A percentile compares a stretch with the other conserved stretches of the same genome.
These are phyloP conservation scores for Leccinum variabile DNA, from an alignment of 1,284 basidiomycete genomes.

Conservation along the genomic window DNA sequence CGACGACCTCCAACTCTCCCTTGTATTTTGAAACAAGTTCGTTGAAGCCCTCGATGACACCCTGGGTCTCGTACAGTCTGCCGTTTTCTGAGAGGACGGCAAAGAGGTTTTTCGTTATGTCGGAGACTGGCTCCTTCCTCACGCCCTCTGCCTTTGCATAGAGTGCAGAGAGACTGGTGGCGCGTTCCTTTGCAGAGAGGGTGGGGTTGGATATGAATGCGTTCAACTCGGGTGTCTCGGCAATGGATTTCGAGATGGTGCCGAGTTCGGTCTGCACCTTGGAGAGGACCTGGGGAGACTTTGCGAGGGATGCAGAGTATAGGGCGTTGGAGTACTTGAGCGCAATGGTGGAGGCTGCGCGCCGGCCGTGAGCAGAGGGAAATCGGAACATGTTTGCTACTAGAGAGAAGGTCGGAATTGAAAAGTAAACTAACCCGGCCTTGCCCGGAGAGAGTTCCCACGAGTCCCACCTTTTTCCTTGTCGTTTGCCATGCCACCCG, in stretches of 20 bases:
- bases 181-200: slow-evolving; percentile 77
- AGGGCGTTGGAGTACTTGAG: slow-evolving; percentile 95
- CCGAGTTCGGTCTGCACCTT: slow-evolving; percentile 85
- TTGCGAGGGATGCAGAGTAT: slow-evolving; percentile 88
- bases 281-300: slow-evolving; percentile 76
- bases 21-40: slow-evolving; percentile 87
- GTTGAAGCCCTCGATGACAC: slow-evolving; percentile 91
- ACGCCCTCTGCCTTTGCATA: slow-evolving; percentile 59
- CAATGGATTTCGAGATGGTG: slow-evolving; percentile 66
- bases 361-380: slow-evolving; percentile 46
- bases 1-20: slow-evolving; percentile 91
- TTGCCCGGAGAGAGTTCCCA: slow-evolving; percentile 22
- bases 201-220: slow-evolving; percentile 88
- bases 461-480: not conserved
- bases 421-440: slow-evolving; percentile 9
- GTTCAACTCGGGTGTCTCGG: slow-evolving; percentile 60
- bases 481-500: slow-evolving; percentile 23
- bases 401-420: not conserved
- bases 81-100: slow-evolving; percentile 92
- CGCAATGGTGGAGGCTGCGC: slow-evolving; percentile 72
- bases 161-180: slow-evolving; percentile 67
- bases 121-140: slow-evolving; percentile 75
- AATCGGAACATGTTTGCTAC: slow-evolving; percentile 37
- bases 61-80: slow-evolving; percentile 79
- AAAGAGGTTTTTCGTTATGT: slow-evolving; percentile 93